Base-by-base conservation (phyloP, 202 grass and related monocot species). In the Digitaria exilis region DNA sequence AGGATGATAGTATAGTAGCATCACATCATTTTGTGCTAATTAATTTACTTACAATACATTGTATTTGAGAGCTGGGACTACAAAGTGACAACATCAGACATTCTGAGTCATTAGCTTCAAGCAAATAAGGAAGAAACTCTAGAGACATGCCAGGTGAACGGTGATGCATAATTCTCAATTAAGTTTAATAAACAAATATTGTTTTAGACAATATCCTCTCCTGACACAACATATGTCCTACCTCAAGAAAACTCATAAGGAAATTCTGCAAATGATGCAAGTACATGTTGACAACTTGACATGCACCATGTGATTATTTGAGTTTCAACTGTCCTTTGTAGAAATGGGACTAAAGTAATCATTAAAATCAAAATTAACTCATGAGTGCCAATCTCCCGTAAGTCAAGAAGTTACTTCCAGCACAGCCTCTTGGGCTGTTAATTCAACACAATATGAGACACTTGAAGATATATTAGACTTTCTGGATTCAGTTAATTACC, bases 401-500 rank as follows among this genome's bases (percentile, higher is more conserved):
- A 54, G 46, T 68, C 15, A 80, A 67, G 16, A 80, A 67, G 22
- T 39, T 65, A 42, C 49, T 67, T 25, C 64, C 22, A 42, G 43
- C 30, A 30, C 16, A 3, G 7, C 5, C 28, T 12, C 5, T 4
- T 41, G 17, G 49, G 28, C 32, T 56, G 18, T 0, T 19, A 44
- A 35, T 73, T 35, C 49, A 50, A 59, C 14, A 73, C n/a, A 18
- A 63, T 32, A 58, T 44, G 8, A 30, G n/a, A 67, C 59, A 81
- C 19, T 34, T 41, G 75, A 21, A 59, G 50, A 58, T 31, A 82
- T 6, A 73, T 10, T 79, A 79, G 31, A 86, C 79, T 37, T 5
- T 49, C 63, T 8, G 78, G 30, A 51, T 89, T 85, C 32, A 74
- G 58, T 34, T 58, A 70, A 59, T 93, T 96, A 99, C 96, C 96